Percentiles rank a stretch among this genome's conserved stretches.
Conservation (phyloP, 2,329 filamentous ascomycete genomes). For the Colletotrichum paranaense region DNA sequence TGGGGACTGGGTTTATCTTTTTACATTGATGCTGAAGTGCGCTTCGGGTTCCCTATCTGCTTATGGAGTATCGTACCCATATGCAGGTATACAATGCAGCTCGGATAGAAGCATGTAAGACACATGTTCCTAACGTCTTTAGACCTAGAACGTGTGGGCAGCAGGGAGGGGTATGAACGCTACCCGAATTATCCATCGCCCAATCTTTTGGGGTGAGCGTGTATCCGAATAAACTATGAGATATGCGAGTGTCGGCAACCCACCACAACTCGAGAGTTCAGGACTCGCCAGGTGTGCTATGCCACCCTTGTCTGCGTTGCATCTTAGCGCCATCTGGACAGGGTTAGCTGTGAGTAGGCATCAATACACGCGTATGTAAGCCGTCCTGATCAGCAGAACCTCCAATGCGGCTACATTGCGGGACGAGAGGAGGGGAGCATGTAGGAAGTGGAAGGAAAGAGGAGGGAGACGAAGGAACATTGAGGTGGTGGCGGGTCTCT, state of each 20-base stretch:
- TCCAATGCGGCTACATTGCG: not conserved
- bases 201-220: not conserved
- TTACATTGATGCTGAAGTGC: not conserved
- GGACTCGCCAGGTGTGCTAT: not conserved
- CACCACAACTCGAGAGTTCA: not conserved
- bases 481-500: not conserved
- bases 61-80: no score
- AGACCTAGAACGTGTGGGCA: not conserved
- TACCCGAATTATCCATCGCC: conserved; percentile 1
- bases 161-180: not conserved
- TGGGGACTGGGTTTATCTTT: not conserved
- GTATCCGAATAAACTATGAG: not conserved
- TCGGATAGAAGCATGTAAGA: conserved; percentile 6
- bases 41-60: no score
- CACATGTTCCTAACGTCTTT: not conserved
- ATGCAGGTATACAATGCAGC: not conserved
- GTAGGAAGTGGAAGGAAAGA: not conserved
- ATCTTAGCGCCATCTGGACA: not conserved
- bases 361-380: not conserved
- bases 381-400: not conserved
- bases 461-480: not conserved
- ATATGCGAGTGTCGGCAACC: not conserved
- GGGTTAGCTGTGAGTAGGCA: not conserved
- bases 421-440: not conserved
- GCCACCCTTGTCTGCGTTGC: not conserved